Evolutionary conservation across 2,329 filamentous ascomycete species (phyloP), one percentile per base, ranked within the genome.

Genomic region (Fusarium sp.): DNA sequence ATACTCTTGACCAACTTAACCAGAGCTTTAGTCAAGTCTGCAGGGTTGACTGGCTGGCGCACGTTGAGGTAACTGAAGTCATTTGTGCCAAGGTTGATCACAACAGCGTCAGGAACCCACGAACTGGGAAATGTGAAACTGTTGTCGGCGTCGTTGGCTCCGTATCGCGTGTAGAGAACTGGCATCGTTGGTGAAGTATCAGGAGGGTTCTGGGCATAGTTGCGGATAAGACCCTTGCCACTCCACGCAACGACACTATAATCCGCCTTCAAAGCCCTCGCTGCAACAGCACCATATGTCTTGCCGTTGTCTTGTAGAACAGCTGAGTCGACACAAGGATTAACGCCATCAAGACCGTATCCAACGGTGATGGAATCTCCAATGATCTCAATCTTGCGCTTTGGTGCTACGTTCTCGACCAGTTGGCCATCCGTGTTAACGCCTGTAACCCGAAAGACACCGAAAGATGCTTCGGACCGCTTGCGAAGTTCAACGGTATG

Each of bases 311-410:
- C 77, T 66, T 85, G 81, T 6, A 84, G 63, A 10, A 77, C 76
- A 7, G 84, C 83, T 5, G 78, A 80, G 76, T 85, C 82, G 7
- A 77, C 77, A 72, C 84, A 86, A 15, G 84, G 84, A 24, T 79
- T 70, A 10, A 76, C 75, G 45, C 83, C 84, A 61, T 84, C 83
- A 20, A 85, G 79, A 5, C 84, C 84, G 66, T 86, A 85, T 7
- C 83, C 84, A 8, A 84, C 84, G 5, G 79, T 83, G 70, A 85
- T 85, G 31, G 83, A 85, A 75, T 86, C 84, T 14, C 84, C 84
- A 35, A 86, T 83, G 51, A 85, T 75, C 69, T 86, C 83, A 45
- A 86, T 85, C 64, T 81, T 81, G 31, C 81, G 82, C 15, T 73
- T 75, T 7, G 79, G 77, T 2, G 66, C 67, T 13, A 67, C 54